Conservation (phyloP, 2,329 filamentous ascomycete species). For the Colletotrichum nymphaeae region DNA sequence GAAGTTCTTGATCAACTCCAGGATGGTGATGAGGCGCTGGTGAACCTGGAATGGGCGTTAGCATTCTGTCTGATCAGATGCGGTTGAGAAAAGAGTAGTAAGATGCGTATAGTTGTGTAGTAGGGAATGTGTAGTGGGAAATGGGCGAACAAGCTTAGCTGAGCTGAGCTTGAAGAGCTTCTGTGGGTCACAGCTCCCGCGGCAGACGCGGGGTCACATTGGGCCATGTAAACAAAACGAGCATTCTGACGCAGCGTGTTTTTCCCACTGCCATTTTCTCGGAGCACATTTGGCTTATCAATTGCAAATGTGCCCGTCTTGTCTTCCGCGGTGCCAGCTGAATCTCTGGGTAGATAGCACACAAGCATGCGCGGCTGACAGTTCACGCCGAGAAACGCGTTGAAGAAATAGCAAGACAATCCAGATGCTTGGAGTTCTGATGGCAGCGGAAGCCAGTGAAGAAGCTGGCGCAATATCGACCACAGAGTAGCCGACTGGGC, state of each 20-base stretch:
- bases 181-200: conserved; percentile 26
- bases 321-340: not conserved
- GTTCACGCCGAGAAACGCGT: not conserved
- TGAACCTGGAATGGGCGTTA: conserved; percentile 71
- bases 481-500: not conserved
- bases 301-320: not conserved
- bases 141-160: not conserved
- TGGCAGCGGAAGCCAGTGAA: conserved; percentile 17
- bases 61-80: conserved; percentile 34
- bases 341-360: not conserved
- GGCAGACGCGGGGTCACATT: conserved; percentile 38
- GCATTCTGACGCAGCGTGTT: not conserved
- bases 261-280: not conserved
- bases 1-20: conserved; percentile 82
- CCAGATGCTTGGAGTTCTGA: conserved; percentile 25
- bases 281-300: not conserved
- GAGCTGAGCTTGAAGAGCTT: not conserved
- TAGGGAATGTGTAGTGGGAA: conserved; percentile 5
- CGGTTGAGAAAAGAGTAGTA: not conserved
- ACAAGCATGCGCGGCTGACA: not conserved
- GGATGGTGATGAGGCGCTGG: conserved; percentile 81
- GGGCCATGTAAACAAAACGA: conserved; percentile 16
- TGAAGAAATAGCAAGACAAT: not conserved
- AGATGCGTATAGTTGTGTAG: not conserved
- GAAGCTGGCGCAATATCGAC: not conserved